Conservation (phyloP, 352 stramenopile species). For the Blastocystis sp. region DNA sequence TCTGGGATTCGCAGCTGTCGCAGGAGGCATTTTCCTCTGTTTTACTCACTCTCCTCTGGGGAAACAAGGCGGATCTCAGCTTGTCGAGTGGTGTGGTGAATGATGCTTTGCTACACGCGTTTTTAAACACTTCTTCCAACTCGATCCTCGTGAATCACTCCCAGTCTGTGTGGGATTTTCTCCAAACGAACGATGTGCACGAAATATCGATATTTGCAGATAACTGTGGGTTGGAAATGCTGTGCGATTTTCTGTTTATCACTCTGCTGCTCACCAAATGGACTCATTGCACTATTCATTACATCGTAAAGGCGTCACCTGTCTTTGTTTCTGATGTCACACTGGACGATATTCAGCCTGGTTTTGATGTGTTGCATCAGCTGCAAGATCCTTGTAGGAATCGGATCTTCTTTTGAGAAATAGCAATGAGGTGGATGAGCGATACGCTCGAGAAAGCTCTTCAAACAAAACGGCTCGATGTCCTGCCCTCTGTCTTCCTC, state of each 20-base stretch:
- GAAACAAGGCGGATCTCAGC: conserved; percentile 62
- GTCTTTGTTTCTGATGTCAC: conserved; percentile 77
- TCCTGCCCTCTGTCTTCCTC: neutral
- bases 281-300: conserved; percentile 66
- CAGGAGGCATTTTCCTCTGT: neutral
- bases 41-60: conserved; percentile 22
- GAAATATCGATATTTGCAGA: conserved; percentile 9
- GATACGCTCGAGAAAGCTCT: neutral
- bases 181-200: neutral
- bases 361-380: conserved; percentile 65
- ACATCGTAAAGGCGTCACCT: conserved; percentile 73
- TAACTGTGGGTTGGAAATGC: conserved; percentile 21
- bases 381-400: neutral
- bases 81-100: conserved; percentile 23
- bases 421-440: neutral
- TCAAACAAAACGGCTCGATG: neutral
- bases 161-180: neutral
- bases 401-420: neutral
- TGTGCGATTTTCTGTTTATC: conserved; percentile 30
- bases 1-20: neutral
- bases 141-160: neutral
- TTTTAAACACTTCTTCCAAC: neutral
- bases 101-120: neutral
- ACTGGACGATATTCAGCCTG: conserved; percentile 69
- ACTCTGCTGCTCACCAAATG: neutral